Conservation (phyloP, 768 basidiomycete genomes). For the Paxillus ammoniavirescens region DNA sequence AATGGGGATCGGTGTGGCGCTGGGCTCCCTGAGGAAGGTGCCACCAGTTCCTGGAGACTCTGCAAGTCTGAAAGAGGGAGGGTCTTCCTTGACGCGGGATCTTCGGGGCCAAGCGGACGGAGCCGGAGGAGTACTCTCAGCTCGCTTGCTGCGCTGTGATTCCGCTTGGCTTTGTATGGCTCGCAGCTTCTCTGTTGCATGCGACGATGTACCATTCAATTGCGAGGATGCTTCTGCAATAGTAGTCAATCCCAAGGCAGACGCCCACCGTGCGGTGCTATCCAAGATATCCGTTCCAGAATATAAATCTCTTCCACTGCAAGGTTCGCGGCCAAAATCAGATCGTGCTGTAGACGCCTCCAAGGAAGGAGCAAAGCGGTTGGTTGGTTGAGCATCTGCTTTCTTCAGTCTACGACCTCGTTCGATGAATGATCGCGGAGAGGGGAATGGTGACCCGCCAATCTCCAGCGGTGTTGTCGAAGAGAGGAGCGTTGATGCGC, state of each 20-base stretch:
- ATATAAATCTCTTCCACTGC: conserved; percentile 18
- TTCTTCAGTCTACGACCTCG: conserved; percentile 29
- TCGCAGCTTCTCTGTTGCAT: conserved; percentile 21
- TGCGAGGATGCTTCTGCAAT: conserved; percentile 22
- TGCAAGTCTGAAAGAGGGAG: conserved; percentile 2
- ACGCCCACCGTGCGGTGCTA: conserved; percentile 30
- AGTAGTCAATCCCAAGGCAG: conserved; percentile 16
- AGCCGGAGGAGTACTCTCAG: conserved; percentile 31
- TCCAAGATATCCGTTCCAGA: conserved; percentile 22
- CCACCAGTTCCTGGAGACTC: conserved; percentile 7
- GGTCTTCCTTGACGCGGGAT: conserved; percentile 11
- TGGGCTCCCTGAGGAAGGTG: conserved; percentile 28
- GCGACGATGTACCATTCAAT: conserved; percentile 11
- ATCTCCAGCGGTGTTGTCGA: conserved; percentile 28
- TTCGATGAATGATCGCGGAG: conserved; percentile 23
- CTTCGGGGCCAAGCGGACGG: conserved; percentile 20
- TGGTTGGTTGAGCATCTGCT: conserved; percentile 3
- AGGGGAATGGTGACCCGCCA: conserved; percentile 20
- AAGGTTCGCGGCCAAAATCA: conserved; percentile 19
- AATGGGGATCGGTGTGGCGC: conserved; percentile 23
- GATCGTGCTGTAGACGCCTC: conserved; percentile 25
- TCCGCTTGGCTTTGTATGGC: conserved; percentile 13
- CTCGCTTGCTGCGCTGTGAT: conserved; percentile 14
- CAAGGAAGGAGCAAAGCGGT: conserved; percentile 22
- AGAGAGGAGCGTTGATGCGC: conserved; percentile 11